phyloP scores from a whole-genome alignment of 805 yeast species.

The Grigorovia yakushimaensis region DNA sequence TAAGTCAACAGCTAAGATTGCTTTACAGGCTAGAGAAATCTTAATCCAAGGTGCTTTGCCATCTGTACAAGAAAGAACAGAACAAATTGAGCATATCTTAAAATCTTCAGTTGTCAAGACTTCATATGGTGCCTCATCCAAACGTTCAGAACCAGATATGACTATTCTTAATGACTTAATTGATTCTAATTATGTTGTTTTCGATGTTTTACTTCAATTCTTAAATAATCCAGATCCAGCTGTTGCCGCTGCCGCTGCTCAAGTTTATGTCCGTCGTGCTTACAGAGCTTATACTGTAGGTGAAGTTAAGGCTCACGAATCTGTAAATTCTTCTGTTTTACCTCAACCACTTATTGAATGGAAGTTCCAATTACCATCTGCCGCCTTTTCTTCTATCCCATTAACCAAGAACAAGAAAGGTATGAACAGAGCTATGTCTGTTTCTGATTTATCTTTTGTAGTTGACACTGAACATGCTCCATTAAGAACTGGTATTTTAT shows the following conservation, averaged over 20 bases:
- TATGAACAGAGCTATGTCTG: slow-evolving; percentile 83
- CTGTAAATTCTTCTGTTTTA: slow-evolving; percentile 14
- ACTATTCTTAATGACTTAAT: slow-evolving; percentile 80
- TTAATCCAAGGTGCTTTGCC: slow-evolving; percentile 96
- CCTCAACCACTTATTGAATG: slow-evolving; percentile 70
- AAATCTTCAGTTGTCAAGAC: slow-evolving; percentile 85
- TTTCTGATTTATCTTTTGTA: slow-evolving; percentile 81
- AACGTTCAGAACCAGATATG: slow-evolving; percentile 73
- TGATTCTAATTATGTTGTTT: slow-evolving; percentile 91
- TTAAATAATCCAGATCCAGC: slow-evolving; percentile 73
- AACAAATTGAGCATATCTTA: slow-evolving; percentile 92
- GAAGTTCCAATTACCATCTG: slow-evolving; percentile 80
- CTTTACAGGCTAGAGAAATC: slow-evolving; percentile 91
- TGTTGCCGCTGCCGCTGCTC: slow-evolving; percentile 93
- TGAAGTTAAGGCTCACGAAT: slow-evolving; percentile 54
- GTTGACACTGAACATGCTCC: slow-evolving; percentile 61
- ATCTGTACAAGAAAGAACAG: slow-evolving; percentile 89
- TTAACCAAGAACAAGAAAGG: slow-evolving; percentile 37
- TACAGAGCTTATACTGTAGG: slow-evolving; percentile 91
- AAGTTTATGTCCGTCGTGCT: slow-evolving; percentile 92
- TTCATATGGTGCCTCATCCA: slow-evolving; percentile 72
- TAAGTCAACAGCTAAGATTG: slow-evolving; percentile 85
- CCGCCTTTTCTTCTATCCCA: slow-evolving; percentile 66
- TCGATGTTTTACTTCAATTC: slow-evolving; percentile 91
- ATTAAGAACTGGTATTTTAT: slow-evolving; percentile 73